Base-by-base conservation (phyloP, 2,329 filamentous ascomycete species). In the Pseudogymnoascus sp. region DNA sequence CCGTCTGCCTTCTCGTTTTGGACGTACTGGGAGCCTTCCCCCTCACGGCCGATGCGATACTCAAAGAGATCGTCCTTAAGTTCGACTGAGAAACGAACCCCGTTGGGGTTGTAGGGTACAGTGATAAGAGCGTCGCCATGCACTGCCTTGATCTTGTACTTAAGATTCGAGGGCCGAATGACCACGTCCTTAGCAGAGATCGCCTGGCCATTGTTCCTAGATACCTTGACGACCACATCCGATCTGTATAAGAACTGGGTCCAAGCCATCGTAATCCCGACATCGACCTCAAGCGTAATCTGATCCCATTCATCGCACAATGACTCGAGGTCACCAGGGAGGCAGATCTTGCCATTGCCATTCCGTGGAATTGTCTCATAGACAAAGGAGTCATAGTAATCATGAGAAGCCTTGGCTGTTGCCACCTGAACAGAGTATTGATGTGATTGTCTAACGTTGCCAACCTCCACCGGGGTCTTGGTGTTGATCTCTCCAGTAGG, bases 301-400 rank as follows among this genome's bases (percentile, higher is more conserved):
- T 67, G 65, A 61, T 76, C 74, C 41, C 72, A 67, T 1, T 64
- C 66, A 3, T 63, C 68, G 31, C 61, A 66, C 8, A 50, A 40
- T 16, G 62, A 68, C 14, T 59, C 66, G 3, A 71, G 68, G 19
- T 70, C 67, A 2, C 65, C 64, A 3, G 69, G 69, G 16, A 61
- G 53, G 50, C 64, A 67, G 38, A 74, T 73, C 14, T 72, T 69
- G 10, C 70, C 72, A 53, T 73, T 73, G n/a, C 74, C 74, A 64
- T 74, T 76, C 12, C 74, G 66, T 0, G 74, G 74, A 33, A 76
- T 75, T 33, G 68, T 64, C 65, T 76, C 73, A 62, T 76, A 75
- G 8, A 73, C 73, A 60, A 76, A 76, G 1, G 74, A 75, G 60
- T 73, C 67, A 56, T 68, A 68, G 76, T 63, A 70, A 12, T 53